phyloP scores from a whole-genome alignment of 805 yeast genomes.

The Metschnikowia baotianmanensis region DNA sequence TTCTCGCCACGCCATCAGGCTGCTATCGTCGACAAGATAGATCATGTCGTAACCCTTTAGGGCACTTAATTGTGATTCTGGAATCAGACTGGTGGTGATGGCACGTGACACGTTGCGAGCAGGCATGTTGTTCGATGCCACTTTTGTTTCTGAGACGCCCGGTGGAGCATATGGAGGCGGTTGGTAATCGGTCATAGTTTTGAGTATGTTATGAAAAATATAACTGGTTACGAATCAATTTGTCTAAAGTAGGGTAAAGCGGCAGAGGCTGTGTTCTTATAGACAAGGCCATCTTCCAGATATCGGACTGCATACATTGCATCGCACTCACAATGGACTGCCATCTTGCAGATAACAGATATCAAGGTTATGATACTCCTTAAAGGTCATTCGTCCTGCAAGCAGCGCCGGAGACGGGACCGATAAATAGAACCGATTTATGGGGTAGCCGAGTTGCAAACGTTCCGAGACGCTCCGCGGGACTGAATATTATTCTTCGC shows the following conservation, averaged over 20 bases:
- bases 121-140: background rate
- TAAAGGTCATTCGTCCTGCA: too few relatives aligned
- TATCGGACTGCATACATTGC: too few relatives aligned
- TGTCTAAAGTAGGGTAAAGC: too few relatives aligned
- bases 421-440: background rate
- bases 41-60: constrained; percentile 17
- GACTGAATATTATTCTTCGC: background rate
- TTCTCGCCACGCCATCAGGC: constrained; percentile 17
- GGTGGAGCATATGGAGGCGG: constrained; percentile 8
- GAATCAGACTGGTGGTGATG: constrained; percentile 10
- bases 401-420: background rate
- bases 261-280: too few relatives aligned
- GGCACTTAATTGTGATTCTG: constrained; percentile 13
- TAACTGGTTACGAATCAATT: too few relatives aligned
- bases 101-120: constrained; percentile 8
- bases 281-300: too few relatives aligned
- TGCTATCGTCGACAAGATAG: constrained; percentile 17
- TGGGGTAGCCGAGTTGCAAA: too few relatives aligned
- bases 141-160: too few relatives aligned
- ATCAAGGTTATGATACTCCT: too few relatives aligned
- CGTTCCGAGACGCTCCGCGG: background rate
- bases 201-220: background rate
- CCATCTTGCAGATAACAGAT: too few relatives aligned
- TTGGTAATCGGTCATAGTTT: constrained; percentile 5
- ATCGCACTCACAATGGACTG: too few relatives aligned